These are phyloP conservation scores for Saturnispora ahearnii DNA, from an alignment of 805 yeast genomes.

Conservation along the genomic window DNA sequence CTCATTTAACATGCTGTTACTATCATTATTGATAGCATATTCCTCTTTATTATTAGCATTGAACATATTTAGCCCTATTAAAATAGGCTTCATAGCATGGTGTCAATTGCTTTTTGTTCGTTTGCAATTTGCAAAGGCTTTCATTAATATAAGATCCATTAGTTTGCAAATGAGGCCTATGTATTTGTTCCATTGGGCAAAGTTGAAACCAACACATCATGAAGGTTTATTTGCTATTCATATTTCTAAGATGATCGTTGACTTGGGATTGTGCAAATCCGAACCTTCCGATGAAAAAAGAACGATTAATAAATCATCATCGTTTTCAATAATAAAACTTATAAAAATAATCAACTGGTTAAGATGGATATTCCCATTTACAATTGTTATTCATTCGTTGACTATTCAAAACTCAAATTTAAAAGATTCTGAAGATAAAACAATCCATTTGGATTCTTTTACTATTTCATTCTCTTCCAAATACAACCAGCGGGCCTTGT, in stretches of 20 bases:
- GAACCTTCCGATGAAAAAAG: background rate
- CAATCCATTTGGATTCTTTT: conserved; percentile 10
- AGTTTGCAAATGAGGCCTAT: conserved; percentile 14
- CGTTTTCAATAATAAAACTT: background rate
- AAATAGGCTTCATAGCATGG: conserved; percentile 21
- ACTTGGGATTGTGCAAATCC: background rate
- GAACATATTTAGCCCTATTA: conserved; percentile 4
- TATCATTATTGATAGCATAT: background rate
- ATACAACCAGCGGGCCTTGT: background rate
- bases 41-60: background rate
- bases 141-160: conserved; percentile 13
- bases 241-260: conserved; percentile 7
- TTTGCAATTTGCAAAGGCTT: conserved; percentile 5
- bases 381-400: conserved; percentile 11
- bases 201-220: conserved; percentile 12
- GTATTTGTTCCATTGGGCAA: conserved; percentile 12
- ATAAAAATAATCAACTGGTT: conserved; percentile 6
- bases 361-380: conserved; percentile 11
- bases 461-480: conserved; percentile 9
- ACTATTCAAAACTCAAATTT: conserved; percentile 1
- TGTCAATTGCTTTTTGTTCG: conserved; percentile 15
- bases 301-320: background rate
- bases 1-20: background rate
- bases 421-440: background rate
- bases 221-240: conserved; percentile 14